Percentiles rank a stretch among this genome's conserved stretches.
Conservation (phyloP, 768 basidiomycete genomes). For the Suillus brevipes region DNA sequence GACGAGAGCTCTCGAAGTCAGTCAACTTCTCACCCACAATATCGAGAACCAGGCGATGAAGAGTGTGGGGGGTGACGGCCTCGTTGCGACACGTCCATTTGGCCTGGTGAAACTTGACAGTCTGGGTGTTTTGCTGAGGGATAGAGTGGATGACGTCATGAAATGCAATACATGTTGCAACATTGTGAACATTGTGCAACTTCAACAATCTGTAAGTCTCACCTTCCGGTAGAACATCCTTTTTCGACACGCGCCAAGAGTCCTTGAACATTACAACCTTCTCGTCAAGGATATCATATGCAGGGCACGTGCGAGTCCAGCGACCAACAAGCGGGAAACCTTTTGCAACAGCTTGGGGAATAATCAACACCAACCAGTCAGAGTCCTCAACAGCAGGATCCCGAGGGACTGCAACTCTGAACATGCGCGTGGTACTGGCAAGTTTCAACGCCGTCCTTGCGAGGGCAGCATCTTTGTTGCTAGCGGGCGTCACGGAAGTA, state of each 20-base stretch:
- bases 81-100: background rate
- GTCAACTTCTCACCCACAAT: no score
- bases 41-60: constrained; percentile 1
- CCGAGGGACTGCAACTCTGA: background rate
- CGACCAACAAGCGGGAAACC: background rate
- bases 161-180: background rate
- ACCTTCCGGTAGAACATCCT: constrained; percentile 3
- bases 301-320: constrained; percentile 1
- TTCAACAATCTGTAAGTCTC: background rate
- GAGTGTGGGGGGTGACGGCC: background rate
- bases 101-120: background rate
- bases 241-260: background rate
- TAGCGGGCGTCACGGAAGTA: constrained; percentile 18
- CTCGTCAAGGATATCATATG: background rate
- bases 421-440: background rate
- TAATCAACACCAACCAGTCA: background rate
- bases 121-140: constrained; percentile 5
- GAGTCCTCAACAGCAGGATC: background rate
- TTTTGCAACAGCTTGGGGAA: background rate
- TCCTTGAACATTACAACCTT: constrained; percentile 7
- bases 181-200: background rate
- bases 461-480: background rate
- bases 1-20: no score
- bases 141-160: background rate
- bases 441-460: constrained; percentile 7